A percentile compares a stretch with the other conserved stretches of the same genome.
Conservation (phyloP, 75 land plant genomes). For the Cunninghamia lanceolata region DNA sequence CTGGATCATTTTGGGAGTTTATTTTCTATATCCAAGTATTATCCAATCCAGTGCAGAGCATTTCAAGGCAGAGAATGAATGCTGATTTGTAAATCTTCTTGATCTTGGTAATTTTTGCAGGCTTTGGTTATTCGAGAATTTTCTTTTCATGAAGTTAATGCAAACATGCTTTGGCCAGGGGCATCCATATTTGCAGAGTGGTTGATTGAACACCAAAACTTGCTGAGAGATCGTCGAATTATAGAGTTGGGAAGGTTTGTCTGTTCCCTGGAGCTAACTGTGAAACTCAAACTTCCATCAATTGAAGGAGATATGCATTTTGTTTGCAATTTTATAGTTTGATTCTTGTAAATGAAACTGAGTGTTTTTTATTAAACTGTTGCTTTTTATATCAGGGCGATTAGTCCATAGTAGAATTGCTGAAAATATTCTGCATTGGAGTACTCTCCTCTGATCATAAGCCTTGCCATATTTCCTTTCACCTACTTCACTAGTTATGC, state of each 20-base stretch:
- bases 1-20: background rate
- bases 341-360: background rate
- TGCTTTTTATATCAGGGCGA: background rate
- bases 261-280: background rate
- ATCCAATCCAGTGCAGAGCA: background rate
- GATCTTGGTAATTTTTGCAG: slow-evolving; percentile 32
- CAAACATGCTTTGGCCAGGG: slow-evolving; percentile 98
- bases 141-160: slow-evolving; percentile 90
- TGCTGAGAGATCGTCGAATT: slow-evolving; percentile 50
- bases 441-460: background rate
- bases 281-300: background rate
- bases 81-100: background rate
- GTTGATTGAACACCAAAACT: slow-evolving; percentile 56
- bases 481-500: background rate
- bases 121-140: slow-evolving; percentile 80
- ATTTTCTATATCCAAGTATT: background rate
- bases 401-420: background rate
- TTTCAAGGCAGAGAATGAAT: background rate
- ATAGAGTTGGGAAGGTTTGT: slow-evolving; percentile 71
- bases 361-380: background rate
- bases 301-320: background rate
- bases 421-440: background rate
- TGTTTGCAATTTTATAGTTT: background rate
- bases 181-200: slow-evolving; percentile 83
- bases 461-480: background rate